Evolutionary conservation across 176 grass and related monocot genomes (phyloP).

Genomic region (Carex littledalei): DNA sequence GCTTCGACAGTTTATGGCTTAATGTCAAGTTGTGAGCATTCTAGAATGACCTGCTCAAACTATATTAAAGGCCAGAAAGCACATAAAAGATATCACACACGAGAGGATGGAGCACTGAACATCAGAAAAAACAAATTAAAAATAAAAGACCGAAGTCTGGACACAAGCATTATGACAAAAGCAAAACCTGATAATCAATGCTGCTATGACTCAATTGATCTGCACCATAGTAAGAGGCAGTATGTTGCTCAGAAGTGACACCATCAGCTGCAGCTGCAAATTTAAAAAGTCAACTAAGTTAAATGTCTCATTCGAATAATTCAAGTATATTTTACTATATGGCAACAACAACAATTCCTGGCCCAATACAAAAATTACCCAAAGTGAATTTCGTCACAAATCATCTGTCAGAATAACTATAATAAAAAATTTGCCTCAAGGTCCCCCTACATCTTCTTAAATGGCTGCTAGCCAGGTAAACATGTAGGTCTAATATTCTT

Average conservation of each 20-base stretch:
- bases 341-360: not conserved
- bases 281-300: constrained; percentile 30
- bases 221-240: constrained; percentile 15
- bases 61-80: constrained; percentile 21
- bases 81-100: not conserved
- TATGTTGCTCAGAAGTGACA: constrained; percentile 31
- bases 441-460: not conserved
- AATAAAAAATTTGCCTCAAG: not conserved
- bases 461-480: not conserved
- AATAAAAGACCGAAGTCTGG: not conserved
- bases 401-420: not conserved
- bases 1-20: not conserved
- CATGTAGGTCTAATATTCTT: not conserved
- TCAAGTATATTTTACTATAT: not conserved
- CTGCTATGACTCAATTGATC: constrained; percentile 30
- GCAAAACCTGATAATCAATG: constrained; percentile 60
- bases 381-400: not conserved
- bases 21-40: not conserved
- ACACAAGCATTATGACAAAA: constrained; percentile 17
- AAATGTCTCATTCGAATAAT: constrained; percentile 14
- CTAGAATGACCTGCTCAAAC: not conserved
- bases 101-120: not conserved
- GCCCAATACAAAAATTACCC: not conserved
- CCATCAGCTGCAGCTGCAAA: constrained; percentile 32
- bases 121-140: not conserved